Base-by-base conservation (phyloP, 2,329 filamentous ascomycete species). In the Aspergillaceae sp. region DNA sequence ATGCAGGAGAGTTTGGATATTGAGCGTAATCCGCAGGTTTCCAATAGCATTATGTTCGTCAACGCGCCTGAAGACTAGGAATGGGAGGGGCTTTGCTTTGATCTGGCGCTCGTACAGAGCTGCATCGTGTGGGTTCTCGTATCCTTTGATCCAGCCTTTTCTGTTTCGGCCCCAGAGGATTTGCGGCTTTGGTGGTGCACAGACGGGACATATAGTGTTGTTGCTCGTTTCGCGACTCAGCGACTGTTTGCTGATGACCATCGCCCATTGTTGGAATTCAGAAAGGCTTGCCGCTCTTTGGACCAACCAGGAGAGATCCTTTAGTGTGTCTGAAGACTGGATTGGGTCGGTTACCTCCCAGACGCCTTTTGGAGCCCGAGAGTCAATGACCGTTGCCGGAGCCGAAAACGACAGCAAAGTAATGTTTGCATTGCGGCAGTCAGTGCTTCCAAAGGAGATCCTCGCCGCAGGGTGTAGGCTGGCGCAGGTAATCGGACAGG, bases 71-170 rank as follows among this genome's bases (percentile, higher is more conserved):
- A 71, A 69, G 1, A 68, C 63, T 11, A 68, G 50, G 40, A 76
- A 72, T 2, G 71, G 57, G 0, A 62, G 43, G 2, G 75, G 72
- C 8, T 72, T 65, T 11, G 58, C 58, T 52, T 81, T 80, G 7
- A 78, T 56, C 1, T 65, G 63, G 34, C 67, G 65, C 54, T 82
- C 79, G 49, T 73, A 79, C 0, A 57, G 47, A 2, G 70, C 72
- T 29, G 77, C 76, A 48, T 72, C 67, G 46, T 69, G 56, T 0
- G 72, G 69, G 51, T 80, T 70, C 54, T 81, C 79, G 42, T 72
- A 73, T 1, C 74, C 67, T 9, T 62, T 63, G 19, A 74, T 48
- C 9, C 48, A 50, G 4, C 58, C 57, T 38, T 53, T 57, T 40
- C 49, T 50, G 40, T 62, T 51, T 4, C 59, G 51, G 2, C 59